Conservation (phyloP, 495 filamentous ascomycete genomes). For the Xylaria cubensis region DNA sequence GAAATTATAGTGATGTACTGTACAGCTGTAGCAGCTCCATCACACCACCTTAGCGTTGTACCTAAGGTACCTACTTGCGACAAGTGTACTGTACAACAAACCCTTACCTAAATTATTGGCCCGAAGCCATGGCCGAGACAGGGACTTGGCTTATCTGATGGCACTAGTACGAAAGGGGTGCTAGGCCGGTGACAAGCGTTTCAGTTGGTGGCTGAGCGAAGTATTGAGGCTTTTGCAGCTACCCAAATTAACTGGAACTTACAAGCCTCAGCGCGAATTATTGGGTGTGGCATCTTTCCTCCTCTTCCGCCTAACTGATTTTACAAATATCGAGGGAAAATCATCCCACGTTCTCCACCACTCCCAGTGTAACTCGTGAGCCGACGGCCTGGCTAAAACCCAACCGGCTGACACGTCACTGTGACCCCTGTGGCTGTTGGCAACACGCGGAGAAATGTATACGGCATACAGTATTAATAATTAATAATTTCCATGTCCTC, state of each 20-base stretch:
- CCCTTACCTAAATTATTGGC: slow-evolving; percentile 1
- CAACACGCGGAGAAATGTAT: not conserved
- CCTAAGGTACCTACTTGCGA: not conserved
- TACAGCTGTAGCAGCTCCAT: not conserved
- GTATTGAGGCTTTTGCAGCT: slow-evolving; percentile 8
- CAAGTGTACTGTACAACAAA: not conserved
- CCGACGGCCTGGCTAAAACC: not conserved
- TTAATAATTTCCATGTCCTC: not conserved
- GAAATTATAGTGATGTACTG: not conserved
- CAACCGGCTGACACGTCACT: slow-evolving; percentile 25
- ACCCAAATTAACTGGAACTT: not conserved
- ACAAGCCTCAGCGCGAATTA: not conserved
- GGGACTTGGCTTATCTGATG: slow-evolving; percentile 38
- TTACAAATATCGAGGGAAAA: slow-evolving; percentile 9
- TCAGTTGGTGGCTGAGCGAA: slow-evolving; percentile 9
- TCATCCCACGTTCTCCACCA: slow-evolving; percentile 22
- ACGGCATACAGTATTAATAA: not conserved
- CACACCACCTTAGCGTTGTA: not conserved
- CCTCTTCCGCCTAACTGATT: slow-evolving; percentile 9
- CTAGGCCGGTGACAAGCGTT: slow-evolving; percentile 3
- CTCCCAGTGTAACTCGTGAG: not conserved
- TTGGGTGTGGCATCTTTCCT: not conserved
- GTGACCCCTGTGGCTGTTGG: slow-evolving; percentile 10
- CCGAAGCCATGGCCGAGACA: not conserved
- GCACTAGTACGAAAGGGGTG: slow-evolving; percentile 29